Percentiles rank a stretch among this genome's conserved stretches.
These are phyloP conservation scores for Dorcoceras hygrometricum DNA, from an alignment of 257 asterid species.

Conservation along the genomic window DNA sequence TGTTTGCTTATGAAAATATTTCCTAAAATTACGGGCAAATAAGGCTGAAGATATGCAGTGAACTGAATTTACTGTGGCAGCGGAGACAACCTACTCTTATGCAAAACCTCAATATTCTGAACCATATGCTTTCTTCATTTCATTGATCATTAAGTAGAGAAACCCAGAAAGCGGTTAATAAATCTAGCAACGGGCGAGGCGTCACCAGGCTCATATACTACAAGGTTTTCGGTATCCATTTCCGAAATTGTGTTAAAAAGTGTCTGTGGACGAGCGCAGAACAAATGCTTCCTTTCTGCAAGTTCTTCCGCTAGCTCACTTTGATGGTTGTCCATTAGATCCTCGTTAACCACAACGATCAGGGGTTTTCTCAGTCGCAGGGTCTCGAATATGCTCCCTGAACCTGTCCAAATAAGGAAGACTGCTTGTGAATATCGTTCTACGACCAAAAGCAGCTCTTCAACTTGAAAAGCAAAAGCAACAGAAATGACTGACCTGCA, in stretches of 20 bases:
- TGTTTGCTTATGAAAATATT: background rate
- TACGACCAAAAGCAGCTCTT: background rate
- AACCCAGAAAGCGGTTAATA: background rate
- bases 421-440: background rate
- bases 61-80: background rate
- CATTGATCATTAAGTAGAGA: background rate
- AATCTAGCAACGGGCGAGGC: background rate
- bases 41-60: background rate
- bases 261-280: background rate
- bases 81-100: background rate
- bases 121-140: no score
- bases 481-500: slow-evolving; percentile 51
- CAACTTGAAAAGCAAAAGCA: background rate
- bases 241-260: background rate
- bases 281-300: slow-evolving; percentile 48
- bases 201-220: background rate
- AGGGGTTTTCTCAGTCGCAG: slow-evolving; percentile 61
- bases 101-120: background rate
- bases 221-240: background rate
- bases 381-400: slow-evolving; percentile 98
- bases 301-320: slow-evolving; percentile 91
- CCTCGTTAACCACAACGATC: slow-evolving; percentile 88
- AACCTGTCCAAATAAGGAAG: slow-evolving; percentile 47
- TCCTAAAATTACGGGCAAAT: no score
- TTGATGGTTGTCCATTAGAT: slow-evolving; percentile 98